Evolutionary conservation across 805 yeast species (phyloP), one percentile per base, ranked within the genome.

Genomic region (Nakazawaea ishiwadae): DNA sequence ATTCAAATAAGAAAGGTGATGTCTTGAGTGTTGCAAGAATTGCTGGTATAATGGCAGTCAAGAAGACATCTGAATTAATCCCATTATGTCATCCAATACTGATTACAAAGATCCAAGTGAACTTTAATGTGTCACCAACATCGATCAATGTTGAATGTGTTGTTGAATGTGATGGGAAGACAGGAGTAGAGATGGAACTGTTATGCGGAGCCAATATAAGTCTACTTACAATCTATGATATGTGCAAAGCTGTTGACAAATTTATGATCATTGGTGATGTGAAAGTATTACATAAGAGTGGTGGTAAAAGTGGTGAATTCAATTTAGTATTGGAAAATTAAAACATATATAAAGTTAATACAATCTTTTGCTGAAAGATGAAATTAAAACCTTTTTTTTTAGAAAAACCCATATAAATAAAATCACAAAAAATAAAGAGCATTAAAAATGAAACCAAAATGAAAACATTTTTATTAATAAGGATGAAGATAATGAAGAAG

Each of bases 151-250:
- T 65, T 4, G 48, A 44, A 10, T 62, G 73, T 43, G 54, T 56
- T 0, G 79, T 71, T 2, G 62, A 65, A 34, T 72, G 78, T 47
- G 59, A 58, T 5, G 78, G 77, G 4, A 65, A 69, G 38, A 75
- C 81, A 0, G 81, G 80, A 1, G 79, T 75, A 4, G 81, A 75
- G 49, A 75, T 75, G 79, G 81, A 75, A 51, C 79, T 79, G 0
- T 45, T 75, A 16, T 59, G 66, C 1, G 79, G 80, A 0, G 69
- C 63, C 6, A 62, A 63, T 16, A 58, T 66, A 8, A 59, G 72
- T 0, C 51, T 75, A 31, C 54, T 69, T 23, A 73, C 79, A 11
- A 56, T 75, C n/a, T 75, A 75, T 44, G 80, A 75, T 51, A 75
- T 75, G 79, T 73, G 79, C 50, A 75, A 75, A 49, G 77, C 79